Percentiles rank a stretch among this genome's conserved stretches.
Evolutionary conservation across 768 basidiomycete genomes (phyloP).

Genomic region (Lactarius tabidus): DNA sequence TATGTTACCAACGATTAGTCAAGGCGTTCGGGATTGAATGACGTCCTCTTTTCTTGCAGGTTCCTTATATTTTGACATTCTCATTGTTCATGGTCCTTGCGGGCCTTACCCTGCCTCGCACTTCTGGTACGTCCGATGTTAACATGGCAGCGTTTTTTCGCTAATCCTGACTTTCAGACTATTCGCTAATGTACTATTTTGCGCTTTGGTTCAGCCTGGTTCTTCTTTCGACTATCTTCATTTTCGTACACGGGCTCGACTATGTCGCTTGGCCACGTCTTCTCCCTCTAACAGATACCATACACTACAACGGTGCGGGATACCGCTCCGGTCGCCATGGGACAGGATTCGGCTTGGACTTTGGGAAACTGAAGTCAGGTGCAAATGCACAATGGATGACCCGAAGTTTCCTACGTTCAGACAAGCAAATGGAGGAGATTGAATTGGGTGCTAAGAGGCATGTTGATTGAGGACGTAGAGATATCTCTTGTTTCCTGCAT

Average conservation of each 20-base stretch:
- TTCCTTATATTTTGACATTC: conserved; percentile 78
- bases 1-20: conserved; percentile 38
- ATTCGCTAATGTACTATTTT: conserved; percentile 82
- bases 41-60: conserved; percentile 41
- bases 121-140: conserved; percentile 60
- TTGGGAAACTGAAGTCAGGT: conserved; percentile 34
- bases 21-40: not conserved
- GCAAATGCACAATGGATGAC: conserved; percentile 40
- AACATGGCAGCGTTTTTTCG: not conserved
- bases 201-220: conserved; percentile 73
- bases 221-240: conserved; percentile 60
- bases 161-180: conserved; percentile 48
- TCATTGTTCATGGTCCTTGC: conserved; percentile 86
- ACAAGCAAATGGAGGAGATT: conserved; percentile 56
- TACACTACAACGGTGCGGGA: conserved; percentile 88
- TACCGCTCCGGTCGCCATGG: conserved; percentile 75
- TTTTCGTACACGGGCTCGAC: conserved; percentile 81
- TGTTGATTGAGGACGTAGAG: conserved; percentile 47
- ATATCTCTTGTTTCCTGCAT: not conserved
- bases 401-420: conserved; percentile 32
- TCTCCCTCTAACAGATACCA: conserved; percentile 68
- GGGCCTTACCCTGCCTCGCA: conserved; percentile 79
- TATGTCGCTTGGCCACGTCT: conserved; percentile 95
- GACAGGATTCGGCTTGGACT: conserved; percentile 54
- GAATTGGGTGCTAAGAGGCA: conserved; percentile 83